Evolutionary conservation across 1,284 basidiomycete species (phyloP).

Genomic region (Chiua sp.): DNA sequence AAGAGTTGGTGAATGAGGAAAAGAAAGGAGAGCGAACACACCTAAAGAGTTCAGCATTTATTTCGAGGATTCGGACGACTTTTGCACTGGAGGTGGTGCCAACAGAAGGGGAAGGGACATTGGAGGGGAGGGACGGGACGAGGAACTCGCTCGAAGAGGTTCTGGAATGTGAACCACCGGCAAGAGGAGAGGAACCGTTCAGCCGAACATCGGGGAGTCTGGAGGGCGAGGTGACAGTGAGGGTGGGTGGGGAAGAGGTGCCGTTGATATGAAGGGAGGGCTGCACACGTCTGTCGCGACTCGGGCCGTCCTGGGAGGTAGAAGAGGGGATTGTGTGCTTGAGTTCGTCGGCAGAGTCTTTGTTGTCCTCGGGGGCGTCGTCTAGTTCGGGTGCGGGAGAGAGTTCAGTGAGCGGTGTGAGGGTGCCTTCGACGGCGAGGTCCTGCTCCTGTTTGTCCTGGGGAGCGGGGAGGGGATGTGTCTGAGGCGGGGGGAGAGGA

Average conservation of each 20-base stretch:
- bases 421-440: conserved; percentile 39
- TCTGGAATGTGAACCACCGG: conserved; percentile 33
- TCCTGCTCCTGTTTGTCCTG: conserved; percentile 32
- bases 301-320: conserved; percentile 13
- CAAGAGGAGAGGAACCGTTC: conserved; percentile 14
- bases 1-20: background rate
- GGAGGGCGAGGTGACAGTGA: conserved; percentile 26
- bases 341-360: conserved; percentile 29
- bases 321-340: conserved; percentile 11
- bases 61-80: conserved; percentile 61
- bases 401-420: conserved; percentile 73
- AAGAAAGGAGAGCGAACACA: conserved; percentile 34
- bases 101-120: conserved; percentile 9
- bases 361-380: conserved; percentile 40
- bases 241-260: conserved; percentile 25
- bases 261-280: conserved; percentile 27
- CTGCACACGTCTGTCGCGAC: conserved; percentile 26
- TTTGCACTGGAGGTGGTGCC: conserved; percentile 45
- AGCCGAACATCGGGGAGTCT: conserved; percentile 29
- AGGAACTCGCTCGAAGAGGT: conserved; percentile 34
- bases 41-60: conserved; percentile 72
- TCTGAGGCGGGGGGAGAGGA: conserved; percentile 5
- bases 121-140: conserved; percentile 23
- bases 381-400: conserved; percentile 62
- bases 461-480: conserved; percentile 3